phyloP scores from a whole-genome alignment of 768 basidiomycete genomes.

The Rhizopogon sp. region DNA sequence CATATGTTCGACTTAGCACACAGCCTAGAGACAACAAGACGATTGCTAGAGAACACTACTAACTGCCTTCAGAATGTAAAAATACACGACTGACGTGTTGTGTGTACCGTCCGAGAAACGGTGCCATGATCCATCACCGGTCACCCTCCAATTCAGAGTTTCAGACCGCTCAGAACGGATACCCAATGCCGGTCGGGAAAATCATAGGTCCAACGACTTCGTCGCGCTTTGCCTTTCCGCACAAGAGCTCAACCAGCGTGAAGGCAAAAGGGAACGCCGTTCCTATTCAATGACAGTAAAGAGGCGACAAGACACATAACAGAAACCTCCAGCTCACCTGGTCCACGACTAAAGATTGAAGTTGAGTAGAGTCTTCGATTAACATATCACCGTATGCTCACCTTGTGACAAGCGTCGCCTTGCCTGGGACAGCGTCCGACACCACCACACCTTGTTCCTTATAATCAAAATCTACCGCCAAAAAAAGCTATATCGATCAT shows the following conservation, averaged over 20 bases:
- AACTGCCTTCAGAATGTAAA: neutral
- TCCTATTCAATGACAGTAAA: conserved; percentile 32
- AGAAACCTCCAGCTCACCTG: conserved; percentile 39
- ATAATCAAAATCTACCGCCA: conserved; percentile 60
- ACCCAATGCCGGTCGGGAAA: conserved; percentile 55
- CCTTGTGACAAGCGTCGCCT: conserved; percentile 73
- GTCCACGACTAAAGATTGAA: conserved; percentile 53
- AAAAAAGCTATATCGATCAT: neutral
- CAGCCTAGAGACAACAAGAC: no score
- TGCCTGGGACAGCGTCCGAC: conserved; percentile 31
- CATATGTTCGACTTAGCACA: neutral
- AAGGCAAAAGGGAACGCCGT: conserved; percentile 77
- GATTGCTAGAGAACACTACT: neutral
- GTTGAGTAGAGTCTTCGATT: neutral
- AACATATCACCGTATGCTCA: conserved; percentile 19
- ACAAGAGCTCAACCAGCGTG: conserved; percentile 67
- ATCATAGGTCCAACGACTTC: conserved; percentile 66
- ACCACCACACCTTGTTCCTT: conserved; percentile 69
- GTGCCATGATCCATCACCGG: neutral
- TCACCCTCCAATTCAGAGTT: no score
- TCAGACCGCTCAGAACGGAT: conserved; percentile 17
- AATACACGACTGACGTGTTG: neutral
- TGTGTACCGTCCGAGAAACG: neutral
- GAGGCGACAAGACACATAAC: neutral
- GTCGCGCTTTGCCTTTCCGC: conserved; percentile 55